Evolutionary conservation across 306 rosid species (phyloP).

Genomic region (Cucurbita pepo): DNA sequence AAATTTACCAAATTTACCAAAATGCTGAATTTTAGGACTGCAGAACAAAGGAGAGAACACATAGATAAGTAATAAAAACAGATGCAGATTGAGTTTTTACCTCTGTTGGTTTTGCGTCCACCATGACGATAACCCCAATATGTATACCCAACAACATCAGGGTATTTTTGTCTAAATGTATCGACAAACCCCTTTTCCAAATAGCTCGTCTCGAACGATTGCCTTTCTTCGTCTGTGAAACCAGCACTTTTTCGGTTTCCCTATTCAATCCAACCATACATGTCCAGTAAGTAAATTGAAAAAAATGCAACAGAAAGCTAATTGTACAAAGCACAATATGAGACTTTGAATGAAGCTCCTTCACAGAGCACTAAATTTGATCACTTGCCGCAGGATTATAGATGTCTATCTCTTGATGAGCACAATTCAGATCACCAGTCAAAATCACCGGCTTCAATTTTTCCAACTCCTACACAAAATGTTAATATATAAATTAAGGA

Average conservation of each 20-base stretch:
- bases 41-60: too few relatives aligned
- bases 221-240: conserved; percentile 80
- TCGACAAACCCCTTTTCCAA: conserved; percentile 72
- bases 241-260: conserved; percentile 94
- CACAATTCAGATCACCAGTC: conserved; percentile 94
- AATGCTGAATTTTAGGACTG: too few relatives aligned
- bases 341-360: background rate
- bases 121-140: conserved; percentile 94
- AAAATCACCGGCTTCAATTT: conserved; percentile 79
- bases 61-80: background rate
- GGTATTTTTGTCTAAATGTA: conserved; percentile 77
- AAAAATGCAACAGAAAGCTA: background rate
- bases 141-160: conserved; percentile 78
- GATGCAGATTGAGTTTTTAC: conserved; percentile 19
- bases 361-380: background rate
- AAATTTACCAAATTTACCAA: too few relatives aligned
- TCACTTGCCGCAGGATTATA: conserved; percentile 73
- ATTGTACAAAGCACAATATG: background rate
- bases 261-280: conserved; percentile 17
- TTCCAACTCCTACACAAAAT: conserved; percentile 64
- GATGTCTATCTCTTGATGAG: conserved; percentile 93
- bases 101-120: conserved; percentile 64
- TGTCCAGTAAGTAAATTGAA: background rate
- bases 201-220: conserved; percentile 64
- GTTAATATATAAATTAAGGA: conserved; percentile 5